phyloP scores from a whole-genome alignment of 345 rosid genomes.

The Rhodamnia rubescens region DNA sequence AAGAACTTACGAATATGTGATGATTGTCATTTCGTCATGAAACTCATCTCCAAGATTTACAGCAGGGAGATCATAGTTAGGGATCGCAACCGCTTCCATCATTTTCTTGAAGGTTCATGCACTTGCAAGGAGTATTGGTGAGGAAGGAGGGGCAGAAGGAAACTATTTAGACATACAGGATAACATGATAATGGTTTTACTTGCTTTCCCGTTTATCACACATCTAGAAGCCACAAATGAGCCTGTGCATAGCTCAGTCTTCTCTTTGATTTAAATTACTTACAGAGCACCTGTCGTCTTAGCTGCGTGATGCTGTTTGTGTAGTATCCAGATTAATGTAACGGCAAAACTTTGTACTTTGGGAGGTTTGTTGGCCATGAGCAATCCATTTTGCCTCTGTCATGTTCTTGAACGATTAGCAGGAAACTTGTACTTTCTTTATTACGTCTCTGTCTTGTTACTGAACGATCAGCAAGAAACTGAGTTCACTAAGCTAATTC shows the following conservation, averaged over 20 bases:
- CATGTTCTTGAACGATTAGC: too few species aligned
- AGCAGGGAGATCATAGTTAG: slow-evolving; percentile 4
- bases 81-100: slow-evolving; percentile 7
- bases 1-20: slow-evolving; percentile 7
- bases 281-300: not conserved
- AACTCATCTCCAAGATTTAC: not conserved
- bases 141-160: not conserved
- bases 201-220: not conserved
- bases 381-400: not conserved
- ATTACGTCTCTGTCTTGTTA: too few species aligned
- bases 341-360: not conserved
- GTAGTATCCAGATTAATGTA: not conserved
- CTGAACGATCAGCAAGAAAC: not conserved
- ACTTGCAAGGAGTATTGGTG: slow-evolving; percentile 6
- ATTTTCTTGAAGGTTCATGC: not conserved
- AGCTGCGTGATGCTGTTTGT: not conserved
- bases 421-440: not conserved
- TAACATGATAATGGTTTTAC: not conserved
- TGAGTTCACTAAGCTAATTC: not conserved
- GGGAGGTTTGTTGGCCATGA: not conserved
- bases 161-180: not conserved
- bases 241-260: not conserved
- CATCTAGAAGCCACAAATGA: not conserved
- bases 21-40: slow-evolving; percentile 6
- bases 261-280: not conserved